Evolutionary conservation across 192 early-diverging fungal species (phyloP).

Genomic region (Entomortierella lignicola): DNA sequence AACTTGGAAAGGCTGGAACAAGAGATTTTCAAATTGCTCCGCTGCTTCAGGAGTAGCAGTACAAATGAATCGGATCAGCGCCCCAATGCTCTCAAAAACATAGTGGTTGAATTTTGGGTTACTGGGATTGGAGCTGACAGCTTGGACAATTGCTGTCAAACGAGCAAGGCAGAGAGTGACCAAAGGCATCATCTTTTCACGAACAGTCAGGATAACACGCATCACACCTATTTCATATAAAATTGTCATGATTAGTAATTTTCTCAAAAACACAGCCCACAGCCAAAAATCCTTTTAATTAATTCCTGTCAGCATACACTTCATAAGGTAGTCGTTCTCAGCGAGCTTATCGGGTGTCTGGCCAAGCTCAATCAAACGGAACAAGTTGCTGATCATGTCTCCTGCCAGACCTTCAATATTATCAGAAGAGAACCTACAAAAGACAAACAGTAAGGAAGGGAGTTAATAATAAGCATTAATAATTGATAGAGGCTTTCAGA

Average conservation of each 20-base stretch:
- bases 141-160: conserved; percentile 81
- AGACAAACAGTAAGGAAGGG: neutral
- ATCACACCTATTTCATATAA: conserved; percentile 69
- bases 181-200: conserved; percentile 77
- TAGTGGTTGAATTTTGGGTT: conserved; percentile 99
- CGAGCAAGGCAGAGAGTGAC: conserved; percentile 79
- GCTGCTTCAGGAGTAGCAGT: conserved; percentile 74
- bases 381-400: conserved; percentile 76
- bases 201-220: conserved; percentile 84
- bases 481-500: neutral
- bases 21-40: conserved; percentile 82
- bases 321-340: conserved; percentile 98
- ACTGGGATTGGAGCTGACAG: conserved; percentile 94
- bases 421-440: conserved; percentile 66
- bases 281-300: neutral
- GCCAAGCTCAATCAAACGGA: conserved; percentile 79
- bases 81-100: conserved; percentile 92
- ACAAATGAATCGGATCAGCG: conserved; percentile 89
- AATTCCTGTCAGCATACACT: conserved; percentile 57
- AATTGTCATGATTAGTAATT: neutral
- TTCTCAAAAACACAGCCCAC: conserved; percentile 1
- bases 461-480: neutral
- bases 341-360: conserved; percentile 92
- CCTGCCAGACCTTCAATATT: conserved; percentile 81
- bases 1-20: conserved; percentile 90